Conservation (phyloP, 495 filamentous ascomycete species). For the Bombardia bombarda region DNA sequence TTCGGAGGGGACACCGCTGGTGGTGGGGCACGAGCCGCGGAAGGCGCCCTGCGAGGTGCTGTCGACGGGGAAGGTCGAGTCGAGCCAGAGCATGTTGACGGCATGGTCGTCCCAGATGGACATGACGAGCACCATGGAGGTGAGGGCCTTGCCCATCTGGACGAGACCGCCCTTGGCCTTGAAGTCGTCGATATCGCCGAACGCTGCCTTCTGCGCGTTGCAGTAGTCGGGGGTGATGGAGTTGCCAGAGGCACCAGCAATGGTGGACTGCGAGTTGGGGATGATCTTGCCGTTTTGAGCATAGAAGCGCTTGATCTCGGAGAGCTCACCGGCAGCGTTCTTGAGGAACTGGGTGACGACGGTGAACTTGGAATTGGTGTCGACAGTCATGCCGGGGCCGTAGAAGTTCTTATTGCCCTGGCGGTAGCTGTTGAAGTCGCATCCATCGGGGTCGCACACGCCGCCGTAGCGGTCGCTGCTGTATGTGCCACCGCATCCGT, state of each 20-base stretch:
- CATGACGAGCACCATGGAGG: conserved; percentile 66
- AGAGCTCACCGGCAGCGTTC: conserved; percentile 40
- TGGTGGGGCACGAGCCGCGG: conserved; percentile 60
- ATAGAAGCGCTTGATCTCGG: conserved; percentile 64
- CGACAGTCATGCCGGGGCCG: conserved; percentile 50
- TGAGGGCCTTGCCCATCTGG: conserved; percentile 49
- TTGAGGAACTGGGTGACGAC: conserved; percentile 66
- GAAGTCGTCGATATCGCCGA: conserved; percentile 57
- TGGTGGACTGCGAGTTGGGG: conserved; percentile 44
- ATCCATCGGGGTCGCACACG: conserved; percentile 64
- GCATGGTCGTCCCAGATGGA: conserved; percentile 73
- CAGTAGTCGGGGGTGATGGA: conserved; percentile 58
- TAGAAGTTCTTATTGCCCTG: conserved; percentile 57
- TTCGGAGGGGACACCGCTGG: conserved; percentile 51
- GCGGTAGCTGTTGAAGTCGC: conserved; percentile 73
- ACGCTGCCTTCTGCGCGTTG: conserved; percentile 47
- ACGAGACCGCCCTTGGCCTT: conserved; percentile 49
- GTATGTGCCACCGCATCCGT: conserved; percentile 44
- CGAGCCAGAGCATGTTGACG: conserved; percentile 79
- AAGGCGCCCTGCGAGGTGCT: conserved; percentile 46
- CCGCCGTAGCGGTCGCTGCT: conserved; percentile 42
- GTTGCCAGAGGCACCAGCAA: conserved; percentile 43
- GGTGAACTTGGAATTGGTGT: conserved; percentile 60
- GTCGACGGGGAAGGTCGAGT: conserved; percentile 61
- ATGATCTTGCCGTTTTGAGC: conserved; percentile 61